phyloP scores from a whole-genome alignment of 2,329 filamentous ascomycete genomes.

The Stachybotrys chartarum region DNA sequence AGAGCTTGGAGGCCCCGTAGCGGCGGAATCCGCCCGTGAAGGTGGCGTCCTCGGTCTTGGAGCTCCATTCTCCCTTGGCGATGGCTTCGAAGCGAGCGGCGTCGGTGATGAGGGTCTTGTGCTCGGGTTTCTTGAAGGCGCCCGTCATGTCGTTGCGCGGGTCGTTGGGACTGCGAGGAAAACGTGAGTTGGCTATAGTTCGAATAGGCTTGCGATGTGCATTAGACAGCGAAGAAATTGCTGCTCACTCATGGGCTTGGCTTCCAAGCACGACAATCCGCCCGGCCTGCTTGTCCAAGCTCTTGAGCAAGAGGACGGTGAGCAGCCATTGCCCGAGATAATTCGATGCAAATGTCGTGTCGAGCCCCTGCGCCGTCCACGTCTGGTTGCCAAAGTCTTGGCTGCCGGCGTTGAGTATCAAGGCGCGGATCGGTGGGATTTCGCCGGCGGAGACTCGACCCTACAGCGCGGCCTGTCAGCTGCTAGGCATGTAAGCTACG shows the following conservation, averaged over 20 bases:
- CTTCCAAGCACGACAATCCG: slow-evolving; percentile 22
- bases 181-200: too few relatives aligned
- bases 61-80: slow-evolving; percentile 26
- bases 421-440: slow-evolving; percentile 28
- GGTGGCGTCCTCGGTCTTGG: slow-evolving; percentile 13
- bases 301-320: slow-evolving; percentile 21
- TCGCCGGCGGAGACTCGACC: slow-evolving; percentile 17
- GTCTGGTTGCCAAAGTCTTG: slow-evolving; percentile 16
- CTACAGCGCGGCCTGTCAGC: background rate
- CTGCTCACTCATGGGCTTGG: slow-evolving; percentile 27
- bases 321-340: slow-evolving; percentile 22
- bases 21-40: slow-evolving; percentile 21
- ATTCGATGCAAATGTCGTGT: slow-evolving; percentile 25
- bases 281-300: slow-evolving; percentile 19
- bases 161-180: slow-evolving; percentile 9
- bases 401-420: slow-evolving; percentile 28
- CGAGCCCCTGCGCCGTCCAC: slow-evolving; percentile 21
- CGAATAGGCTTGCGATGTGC: background rate
- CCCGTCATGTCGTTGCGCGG: slow-evolving; percentile 12
- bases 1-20: slow-evolving; percentile 32
- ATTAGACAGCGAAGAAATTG: background rate
- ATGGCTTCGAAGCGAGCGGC: slow-evolving; percentile 12
- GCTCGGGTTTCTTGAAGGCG: slow-evolving; percentile 7
- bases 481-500: too few relatives aligned
- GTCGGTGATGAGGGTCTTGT: slow-evolving; percentile 7